Evolutionary conservation across 352 stramenopile genomes (phyloP), one percentile per base, ranked within the genome.

Genomic region (Pythium diclinum): DNA sequence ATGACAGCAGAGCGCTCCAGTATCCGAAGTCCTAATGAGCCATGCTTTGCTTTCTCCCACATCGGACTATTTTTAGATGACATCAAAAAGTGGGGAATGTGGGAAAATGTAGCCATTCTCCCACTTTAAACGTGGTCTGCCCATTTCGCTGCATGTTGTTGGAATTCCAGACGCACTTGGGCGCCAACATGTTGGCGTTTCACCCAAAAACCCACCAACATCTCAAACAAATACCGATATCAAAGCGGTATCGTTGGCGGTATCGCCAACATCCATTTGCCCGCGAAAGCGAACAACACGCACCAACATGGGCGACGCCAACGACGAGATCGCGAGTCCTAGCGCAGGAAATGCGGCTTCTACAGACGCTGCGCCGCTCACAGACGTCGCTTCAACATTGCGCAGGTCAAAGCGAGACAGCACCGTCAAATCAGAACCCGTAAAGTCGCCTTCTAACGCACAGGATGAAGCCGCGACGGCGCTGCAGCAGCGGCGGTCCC

Each of bases 381-480:
- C 10, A 19, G 17, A 25, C 32, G 48, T 61, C 28, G 51, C 67
- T 11, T 30, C 38, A 5, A 19, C 58, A 25, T 59, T 64, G 54
- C 75, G 75, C 6, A 67, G 73, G 33, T 83, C 77, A 25, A 78
- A 73, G 73, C 68, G 77, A 23, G 73, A 81, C 33, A 63, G 70
- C 30, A 47, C 71, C 23, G 60, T 63, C 8, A 75, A 61, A 16
- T 46, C 63, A 6, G 66, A 67, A 19, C 16, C 59, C 40, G 66
- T 53, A 32, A 72, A 73, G 2, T 56, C 42, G 17, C 51, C 57
- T 23, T 59, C 63, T 36, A 67, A 56, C 1, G 53, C 33, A 19
- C 53, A 40, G 44, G 59, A 63, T 19, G 56, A 65, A n/a, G 9
- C 28, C 28, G 10, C 33, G 7, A 16, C 32, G 40, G n/a, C 46